Evolutionary conservation across 805 yeast genomes (phyloP).

Genomic region (Kockiozyma suomiensis): DNA sequence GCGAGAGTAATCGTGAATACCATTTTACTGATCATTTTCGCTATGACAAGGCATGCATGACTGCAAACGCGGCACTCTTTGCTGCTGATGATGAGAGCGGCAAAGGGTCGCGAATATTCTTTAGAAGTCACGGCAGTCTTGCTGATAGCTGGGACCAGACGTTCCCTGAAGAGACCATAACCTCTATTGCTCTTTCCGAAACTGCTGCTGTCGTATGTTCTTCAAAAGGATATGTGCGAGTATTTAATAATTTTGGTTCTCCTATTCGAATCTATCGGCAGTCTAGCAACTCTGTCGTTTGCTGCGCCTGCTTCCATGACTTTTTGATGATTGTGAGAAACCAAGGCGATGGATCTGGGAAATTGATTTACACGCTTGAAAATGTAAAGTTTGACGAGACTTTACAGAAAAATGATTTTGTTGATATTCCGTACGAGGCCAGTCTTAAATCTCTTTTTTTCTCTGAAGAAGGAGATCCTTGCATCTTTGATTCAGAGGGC

Average conservation of each 20-base stretch:
- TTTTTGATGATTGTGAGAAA: slow-evolving; percentile 57
- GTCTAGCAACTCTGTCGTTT: slow-evolving; percentile 70
- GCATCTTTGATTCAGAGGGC: slow-evolving; percentile 78
- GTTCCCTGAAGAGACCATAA: slow-evolving; percentile 52
- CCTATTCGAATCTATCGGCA: slow-evolving; percentile 61
- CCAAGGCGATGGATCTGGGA: slow-evolving; percentile 39
- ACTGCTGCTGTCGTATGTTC: slow-evolving; percentile 69
- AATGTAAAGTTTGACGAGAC: slow-evolving; percentile 49
- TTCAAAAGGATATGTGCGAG: slow-evolving; percentile 70
- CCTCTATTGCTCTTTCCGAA: slow-evolving; percentile 66
- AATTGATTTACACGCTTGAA: slow-evolving; percentile 52
- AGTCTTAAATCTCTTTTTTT: slow-evolving; percentile 72
- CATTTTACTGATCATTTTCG: slow-evolving; percentile 77
- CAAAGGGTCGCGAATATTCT: slow-evolving; percentile 51
- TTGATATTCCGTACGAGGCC: slow-evolving; percentile 44
- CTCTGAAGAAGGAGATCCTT: slow-evolving; percentile 87
- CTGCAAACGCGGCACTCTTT: slow-evolving; percentile 45
- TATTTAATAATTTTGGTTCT: slow-evolving; percentile 72
- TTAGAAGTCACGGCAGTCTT: slow-evolving; percentile 67
- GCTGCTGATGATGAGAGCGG: slow-evolving; percentile 14
- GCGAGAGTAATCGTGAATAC: slow-evolving; percentile 72
- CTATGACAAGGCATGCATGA: slow-evolving; percentile 75
- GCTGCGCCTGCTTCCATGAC: slow-evolving; percentile 64
- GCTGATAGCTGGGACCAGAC: slow-evolving; percentile 63
- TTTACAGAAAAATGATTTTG: slow-evolving; percentile 41